phyloP scores from a whole-genome alignment of 2,329 filamentous ascomycete genomes.

The Venturia oleaginea region DNA sequence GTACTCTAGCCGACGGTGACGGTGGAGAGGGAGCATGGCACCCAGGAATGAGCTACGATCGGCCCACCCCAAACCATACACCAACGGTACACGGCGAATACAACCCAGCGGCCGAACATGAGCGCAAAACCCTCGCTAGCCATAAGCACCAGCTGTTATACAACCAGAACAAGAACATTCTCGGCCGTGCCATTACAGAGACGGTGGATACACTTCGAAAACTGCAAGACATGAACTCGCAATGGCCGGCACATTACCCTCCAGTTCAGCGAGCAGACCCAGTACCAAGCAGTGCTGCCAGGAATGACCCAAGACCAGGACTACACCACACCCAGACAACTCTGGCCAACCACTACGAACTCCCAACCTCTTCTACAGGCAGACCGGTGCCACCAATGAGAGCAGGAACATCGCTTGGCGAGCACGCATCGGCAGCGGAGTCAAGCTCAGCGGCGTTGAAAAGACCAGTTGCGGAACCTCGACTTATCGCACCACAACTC shows the following conservation, averaged over 20 bases:
- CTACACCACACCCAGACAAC: constrained; percentile 56
- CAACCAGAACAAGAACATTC: constrained; percentile 78
- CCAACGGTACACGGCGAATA: constrained; percentile 40
- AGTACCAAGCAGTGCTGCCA: constrained; percentile 31
- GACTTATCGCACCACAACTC: constrained; percentile 83
- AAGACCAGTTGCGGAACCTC: constrained; percentile 57
- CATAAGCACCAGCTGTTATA: constrained; percentile 91
- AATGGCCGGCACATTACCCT: constrained; percentile 93
- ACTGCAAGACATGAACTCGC: constrained; percentile 79
- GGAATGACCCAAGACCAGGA: constrained; percentile 33
- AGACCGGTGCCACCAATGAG: constrained; percentile 51
- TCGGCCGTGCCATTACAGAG: constrained; percentile 79
- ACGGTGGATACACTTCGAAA: constrained; percentile 76
- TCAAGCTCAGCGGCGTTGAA: constrained; percentile 63
- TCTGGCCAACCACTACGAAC: constrained; percentile 37
- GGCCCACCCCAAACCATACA: constrained; percentile 48
- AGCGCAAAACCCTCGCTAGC: constrained; percentile 61
- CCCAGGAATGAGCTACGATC: constrained; percentile 47
- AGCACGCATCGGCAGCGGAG: constrained; percentile 51
- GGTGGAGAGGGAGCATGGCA: constrained; percentile 44
- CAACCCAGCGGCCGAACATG: constrained; percentile 47
- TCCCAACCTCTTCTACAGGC: constrained; percentile 29
- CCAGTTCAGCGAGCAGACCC: constrained; percentile 55
- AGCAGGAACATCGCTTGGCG: constrained; percentile 62
- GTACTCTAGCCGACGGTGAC: constrained; percentile 53